phyloP scores from a whole-genome alignment of 2,329 filamentous ascomycete genomes.

The Cytospora paraplurivora region DNA sequence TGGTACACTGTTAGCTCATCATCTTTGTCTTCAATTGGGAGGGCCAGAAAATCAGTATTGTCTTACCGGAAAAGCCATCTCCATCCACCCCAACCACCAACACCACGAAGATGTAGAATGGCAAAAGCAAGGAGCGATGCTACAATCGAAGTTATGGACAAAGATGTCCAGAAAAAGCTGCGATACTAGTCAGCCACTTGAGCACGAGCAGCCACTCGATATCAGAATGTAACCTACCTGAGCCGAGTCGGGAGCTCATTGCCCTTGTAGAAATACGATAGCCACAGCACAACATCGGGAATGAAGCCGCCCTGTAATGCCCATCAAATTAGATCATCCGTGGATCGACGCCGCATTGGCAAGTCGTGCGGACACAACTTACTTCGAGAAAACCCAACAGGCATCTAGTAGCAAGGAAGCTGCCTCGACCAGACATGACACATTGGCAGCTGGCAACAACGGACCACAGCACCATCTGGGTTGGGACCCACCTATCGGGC shows the following conservation, averaged over 20 bases:
- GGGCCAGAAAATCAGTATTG: neutral
- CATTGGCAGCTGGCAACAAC: conserved; percentile 33
- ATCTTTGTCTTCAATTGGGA: neutral
- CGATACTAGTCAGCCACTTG: conserved; percentile 1
- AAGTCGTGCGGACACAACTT: neutral
- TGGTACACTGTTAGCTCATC: neutral
- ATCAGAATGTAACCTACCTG: conserved; percentile 20
- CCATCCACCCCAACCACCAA: conserved; percentile 43
- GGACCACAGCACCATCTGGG: conserved; percentile 36
- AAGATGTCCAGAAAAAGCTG: conserved; percentile 43
- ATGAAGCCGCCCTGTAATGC: conserved; percentile 38
- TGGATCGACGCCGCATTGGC: too few relatives aligned
- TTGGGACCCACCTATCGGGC: conserved; percentile 36
- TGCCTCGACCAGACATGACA: conserved; percentile 25
- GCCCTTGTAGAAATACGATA: conserved; percentile 41
- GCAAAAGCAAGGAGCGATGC: conserved; percentile 42
- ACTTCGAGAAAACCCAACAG: conserved; percentile 35
- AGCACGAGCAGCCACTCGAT: neutral
- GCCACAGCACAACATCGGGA: conserved; percentile 39
- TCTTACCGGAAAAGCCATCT: conserved; percentile 48
- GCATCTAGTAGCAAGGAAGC: conserved; percentile 32
- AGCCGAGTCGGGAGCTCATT: conserved; percentile 43
- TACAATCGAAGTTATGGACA: conserved; percentile 38
- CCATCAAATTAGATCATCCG: neutral
- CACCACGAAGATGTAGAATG: conserved; percentile 42